These are phyloP conservation scores for Bertia moriformis DNA, from an alignment of 2,329 filamentous ascomycete species.

Conservation along the genomic window DNA sequence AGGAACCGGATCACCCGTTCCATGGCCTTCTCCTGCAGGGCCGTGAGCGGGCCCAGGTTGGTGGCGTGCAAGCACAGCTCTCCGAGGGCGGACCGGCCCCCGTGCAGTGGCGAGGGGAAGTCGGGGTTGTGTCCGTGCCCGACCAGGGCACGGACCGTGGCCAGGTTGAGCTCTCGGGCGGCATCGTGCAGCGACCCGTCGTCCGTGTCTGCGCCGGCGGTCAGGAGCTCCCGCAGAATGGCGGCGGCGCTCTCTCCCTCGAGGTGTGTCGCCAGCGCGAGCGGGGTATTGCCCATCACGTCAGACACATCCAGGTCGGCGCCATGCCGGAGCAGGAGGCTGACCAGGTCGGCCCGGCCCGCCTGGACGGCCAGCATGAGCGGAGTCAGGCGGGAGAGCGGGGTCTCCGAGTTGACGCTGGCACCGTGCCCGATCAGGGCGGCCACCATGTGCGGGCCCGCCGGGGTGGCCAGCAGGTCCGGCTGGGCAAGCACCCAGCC, in stretches of 20 bases:
- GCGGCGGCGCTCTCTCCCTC: slow-evolving; percentile 35
- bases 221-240: slow-evolving; percentile 38
- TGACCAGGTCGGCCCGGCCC: slow-evolving; percentile 40
- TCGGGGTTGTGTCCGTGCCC: slow-evolving; percentile 47
- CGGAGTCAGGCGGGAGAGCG: slow-evolving; percentile 35
- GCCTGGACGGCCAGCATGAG: slow-evolving; percentile 43
- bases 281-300: slow-evolving; percentile 37
- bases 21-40: slow-evolving; percentile 34
- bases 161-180: slow-evolving; percentile 39
- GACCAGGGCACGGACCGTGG: slow-evolving; percentile 39
- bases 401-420: slow-evolving; percentile 40
- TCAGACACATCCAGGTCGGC: slow-evolving; percentile 46
- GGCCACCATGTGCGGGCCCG: slow-evolving; percentile 42
- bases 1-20: slow-evolving; percentile 41
- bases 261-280: slow-evolving; percentile 42
- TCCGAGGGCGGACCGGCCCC: slow-evolving; percentile 46
- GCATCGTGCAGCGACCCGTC: slow-evolving; percentile 57
- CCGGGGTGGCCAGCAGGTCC: slow-evolving; percentile 48
- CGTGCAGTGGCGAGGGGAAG: slow-evolving; percentile 47
- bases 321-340: slow-evolving; percentile 37
- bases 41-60: slow-evolving; percentile 24
- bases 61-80: slow-evolving; percentile 46
- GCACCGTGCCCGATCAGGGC: slow-evolving; percentile 37
- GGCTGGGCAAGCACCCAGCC: slow-evolving; percentile 45
- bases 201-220: slow-evolving; percentile 39